A percentile compares a stretch with the other conserved stretches of the same genome.
Conservation (phyloP, 1,284 basidiomycete species). For the Papiliotrema nemorosa region DNA sequence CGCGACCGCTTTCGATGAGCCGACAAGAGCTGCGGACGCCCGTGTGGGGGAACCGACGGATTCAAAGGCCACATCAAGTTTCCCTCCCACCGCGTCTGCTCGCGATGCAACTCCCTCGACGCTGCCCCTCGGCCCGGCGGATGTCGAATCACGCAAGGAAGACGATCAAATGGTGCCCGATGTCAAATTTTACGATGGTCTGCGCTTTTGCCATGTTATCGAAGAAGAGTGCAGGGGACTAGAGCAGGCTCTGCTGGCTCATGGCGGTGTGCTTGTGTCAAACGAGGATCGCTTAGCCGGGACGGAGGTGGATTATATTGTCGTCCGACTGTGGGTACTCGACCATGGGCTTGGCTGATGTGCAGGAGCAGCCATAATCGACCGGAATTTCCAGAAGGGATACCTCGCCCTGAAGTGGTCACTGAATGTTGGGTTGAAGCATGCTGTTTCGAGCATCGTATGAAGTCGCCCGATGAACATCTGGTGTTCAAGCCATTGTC, state of each 20-base stretch:
- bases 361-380: conserved; percentile 4
- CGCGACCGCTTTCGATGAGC: conserved; percentile 24
- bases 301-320: conserved; percentile 38
- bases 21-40: conserved; percentile 4
- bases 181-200: conserved; percentile 29
- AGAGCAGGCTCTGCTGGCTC: conserved; percentile 30
- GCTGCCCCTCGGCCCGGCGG: not conserved
- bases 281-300: conserved; percentile 31
- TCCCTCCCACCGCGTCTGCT: conserved; percentile 3
- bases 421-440: conserved; percentile 49
- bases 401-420: conserved; percentile 21
- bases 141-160: not conserved
- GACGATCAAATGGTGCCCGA: conserved; percentile 1
- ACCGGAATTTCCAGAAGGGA: conserved; percentile 3
- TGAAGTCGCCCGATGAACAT: conserved; percentile 33
- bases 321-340: conserved; percentile 41
- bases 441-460: conserved; percentile 33
- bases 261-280: conserved; percentile 32
- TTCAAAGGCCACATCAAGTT: not conserved
- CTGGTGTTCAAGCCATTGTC: conserved; percentile 41
- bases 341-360: not conserved
- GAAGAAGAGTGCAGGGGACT: conserved; percentile 29
- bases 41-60: not conserved
- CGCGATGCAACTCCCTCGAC: not conserved
- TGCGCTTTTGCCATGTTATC: conserved; percentile 40